Evolutionary conservation across 1,284 basidiomycete species (phyloP).

Genomic region (Rhodotorula sp.): DNA sequence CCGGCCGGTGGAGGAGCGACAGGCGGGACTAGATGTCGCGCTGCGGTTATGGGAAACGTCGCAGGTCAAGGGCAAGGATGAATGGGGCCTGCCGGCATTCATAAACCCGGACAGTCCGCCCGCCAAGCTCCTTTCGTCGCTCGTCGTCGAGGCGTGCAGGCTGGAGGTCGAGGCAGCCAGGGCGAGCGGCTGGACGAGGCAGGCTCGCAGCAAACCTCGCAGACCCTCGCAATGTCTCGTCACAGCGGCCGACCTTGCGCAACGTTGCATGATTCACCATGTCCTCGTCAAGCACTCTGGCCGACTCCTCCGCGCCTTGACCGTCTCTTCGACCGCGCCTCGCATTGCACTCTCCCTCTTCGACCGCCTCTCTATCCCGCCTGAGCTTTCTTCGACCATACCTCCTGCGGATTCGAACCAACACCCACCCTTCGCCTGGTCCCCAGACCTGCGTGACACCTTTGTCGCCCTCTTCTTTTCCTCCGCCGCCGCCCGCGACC

Average conservation of each 20-base stretch:
- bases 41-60: constrained; percentile 25
- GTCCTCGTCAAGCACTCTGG: constrained; percentile 16
- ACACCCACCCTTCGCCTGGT: constrained; percentile 25
- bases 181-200: not conserved
- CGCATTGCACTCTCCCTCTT: constrained; percentile 18
- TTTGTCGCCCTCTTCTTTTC: constrained; percentile 26
- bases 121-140: constrained; percentile 5
- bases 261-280: constrained; percentile 2
- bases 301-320: constrained; percentile 20
- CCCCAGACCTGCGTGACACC: constrained; percentile 8
- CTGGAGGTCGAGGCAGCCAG: not conserved
- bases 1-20: not conserved
- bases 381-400: not conserved
- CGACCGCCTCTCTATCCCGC: not conserved
- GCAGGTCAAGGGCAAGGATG: not conserved
- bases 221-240: not conserved
- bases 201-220: not conserved
- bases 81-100: constrained; percentile 1
- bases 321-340: constrained; percentile 8
- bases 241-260: constrained; percentile 12
- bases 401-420: not conserved
- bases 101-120: not conserved
- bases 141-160: constrained; percentile 15
- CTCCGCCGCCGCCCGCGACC: constrained; percentile 2
- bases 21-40: constrained; percentile 5